A percentile compares a stretch with the other conserved stretches of the same genome.
Conservation (phyloP, 2,329 filamentous ascomycete species). For the Fusarium sp. region DNA sequence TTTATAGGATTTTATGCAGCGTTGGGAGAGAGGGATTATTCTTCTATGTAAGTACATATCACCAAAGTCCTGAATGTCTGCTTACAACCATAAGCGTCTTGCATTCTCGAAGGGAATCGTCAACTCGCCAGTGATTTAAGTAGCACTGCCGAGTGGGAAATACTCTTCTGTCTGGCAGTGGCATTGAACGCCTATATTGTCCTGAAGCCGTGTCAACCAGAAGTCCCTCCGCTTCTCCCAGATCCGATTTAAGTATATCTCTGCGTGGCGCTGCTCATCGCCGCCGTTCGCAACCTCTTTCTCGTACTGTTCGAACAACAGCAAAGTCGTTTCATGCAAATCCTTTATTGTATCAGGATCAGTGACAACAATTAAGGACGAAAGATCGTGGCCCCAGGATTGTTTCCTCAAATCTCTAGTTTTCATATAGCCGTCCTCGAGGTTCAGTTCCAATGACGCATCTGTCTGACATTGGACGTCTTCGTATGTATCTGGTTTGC, state of each 20-base stretch:
- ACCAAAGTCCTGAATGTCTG: too few relatives aligned
- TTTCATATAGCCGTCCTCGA: too few relatives aligned
- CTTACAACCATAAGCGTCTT: too few relatives aligned
- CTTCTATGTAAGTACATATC: too few relatives aligned
- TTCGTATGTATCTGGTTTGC: conserved; percentile 1
- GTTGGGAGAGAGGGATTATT: too few relatives aligned
- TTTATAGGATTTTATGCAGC: too few relatives aligned
- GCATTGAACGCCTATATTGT: conserved; percentile 5
- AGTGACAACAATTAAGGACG: conserved; percentile 43
- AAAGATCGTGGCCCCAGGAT: not conserved
- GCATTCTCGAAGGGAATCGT: too few relatives aligned
- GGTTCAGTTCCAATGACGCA: not conserved
- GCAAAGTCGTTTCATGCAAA: conserved; percentile 44
- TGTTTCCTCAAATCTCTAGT: not conserved
- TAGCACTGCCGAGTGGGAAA: not conserved
- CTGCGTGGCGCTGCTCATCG: conserved; percentile 43
- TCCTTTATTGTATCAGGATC: conserved; percentile 43
- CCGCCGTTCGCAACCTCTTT: conserved; percentile 45
- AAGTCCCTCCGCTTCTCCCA: conserved; percentile 46
- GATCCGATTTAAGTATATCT: conserved; percentile 51
- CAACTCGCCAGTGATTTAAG: not conserved
- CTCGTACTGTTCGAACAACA: conserved; percentile 52
- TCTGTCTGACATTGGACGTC: conserved; percentile 35
- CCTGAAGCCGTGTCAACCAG: conserved; percentile 48
- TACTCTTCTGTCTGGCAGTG: not conserved